phyloP scores from a whole-genome alignment of 768 basidiomycete species.

The Boletus vermiculosoides region DNA sequence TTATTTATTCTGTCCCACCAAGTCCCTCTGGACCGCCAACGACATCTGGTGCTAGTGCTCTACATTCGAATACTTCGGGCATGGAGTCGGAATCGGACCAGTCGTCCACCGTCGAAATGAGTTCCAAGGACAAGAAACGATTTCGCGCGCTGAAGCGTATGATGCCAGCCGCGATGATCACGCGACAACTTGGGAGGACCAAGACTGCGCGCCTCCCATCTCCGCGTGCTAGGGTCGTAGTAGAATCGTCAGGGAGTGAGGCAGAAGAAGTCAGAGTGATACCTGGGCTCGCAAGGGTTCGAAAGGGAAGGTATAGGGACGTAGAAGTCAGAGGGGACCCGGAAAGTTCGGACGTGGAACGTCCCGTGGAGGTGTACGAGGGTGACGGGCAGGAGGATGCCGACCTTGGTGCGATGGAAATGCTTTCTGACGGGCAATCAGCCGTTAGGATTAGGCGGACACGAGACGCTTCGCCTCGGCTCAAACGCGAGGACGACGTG shows the following conservation, averaged over 20 bases:
- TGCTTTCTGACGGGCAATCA: constrained; percentile 15
- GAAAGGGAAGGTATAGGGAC: constrained; percentile 35
- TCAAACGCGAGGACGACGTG: constrained; percentile 7
- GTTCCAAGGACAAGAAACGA: constrained; percentile 34
- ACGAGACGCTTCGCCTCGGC: constrained; percentile 6
- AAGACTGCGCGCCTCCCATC: constrained; percentile 10
- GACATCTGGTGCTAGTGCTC: constrained; percentile 19
- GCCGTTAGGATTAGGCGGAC: constrained; percentile 25
- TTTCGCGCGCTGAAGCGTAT: constrained; percentile 44
- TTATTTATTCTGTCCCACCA: constrained; percentile 8
- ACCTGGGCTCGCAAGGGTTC: constrained; percentile 52
- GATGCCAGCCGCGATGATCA: constrained; percentile 55
- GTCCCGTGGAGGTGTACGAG: not conserved
- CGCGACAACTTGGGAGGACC: constrained; percentile 28
- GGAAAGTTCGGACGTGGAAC: constrained; percentile 52
- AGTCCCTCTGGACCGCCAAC: constrained; percentile 17
- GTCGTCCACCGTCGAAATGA: constrained; percentile 19
- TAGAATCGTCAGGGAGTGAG: constrained; percentile 28
- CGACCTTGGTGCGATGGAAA: not conserved
- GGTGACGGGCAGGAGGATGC: not conserved
- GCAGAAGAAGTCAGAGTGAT: constrained; percentile 41
- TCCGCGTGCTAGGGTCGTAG: constrained; percentile 8
- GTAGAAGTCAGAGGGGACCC: constrained; percentile 58
- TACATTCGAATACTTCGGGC: constrained; percentile 17
- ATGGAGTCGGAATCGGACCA: constrained; percentile 22